These are phyloP conservation scores for Tulasnella sp. DNA, from an alignment of 768 basidiomycete genomes.

Conservation along the genomic window DNA sequence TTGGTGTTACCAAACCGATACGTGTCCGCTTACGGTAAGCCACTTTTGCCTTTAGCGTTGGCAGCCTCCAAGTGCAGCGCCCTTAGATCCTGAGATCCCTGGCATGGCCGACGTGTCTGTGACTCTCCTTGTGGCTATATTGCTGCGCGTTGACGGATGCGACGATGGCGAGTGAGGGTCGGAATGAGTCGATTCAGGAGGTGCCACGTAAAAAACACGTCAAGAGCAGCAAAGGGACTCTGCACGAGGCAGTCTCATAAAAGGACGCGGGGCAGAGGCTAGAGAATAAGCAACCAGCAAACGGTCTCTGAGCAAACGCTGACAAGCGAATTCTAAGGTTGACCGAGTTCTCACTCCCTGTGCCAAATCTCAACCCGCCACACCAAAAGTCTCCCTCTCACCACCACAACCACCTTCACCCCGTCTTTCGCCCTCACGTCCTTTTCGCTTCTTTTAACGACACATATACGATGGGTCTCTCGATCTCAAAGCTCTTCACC, in stretches of 20 bases:
- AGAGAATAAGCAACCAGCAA: neutral
- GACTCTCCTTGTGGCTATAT: neutral
- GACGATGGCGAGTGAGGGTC: neutral
- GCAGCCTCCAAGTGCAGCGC: neutral
- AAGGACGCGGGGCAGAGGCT: neutral
- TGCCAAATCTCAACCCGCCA: neutral
- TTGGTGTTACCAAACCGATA: neutral
- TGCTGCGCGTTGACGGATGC: neutral
- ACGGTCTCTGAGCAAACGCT: neutral
- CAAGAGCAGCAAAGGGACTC: neutral
- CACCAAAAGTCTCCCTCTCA: neutral
- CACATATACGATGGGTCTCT: constrained; percentile 29
- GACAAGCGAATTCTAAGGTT: constrained; percentile 1
- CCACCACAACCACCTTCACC: neutral
- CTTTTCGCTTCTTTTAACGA: neutral
- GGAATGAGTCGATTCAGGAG: neutral
- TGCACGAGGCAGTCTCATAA: neutral
- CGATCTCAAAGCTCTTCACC: constrained; percentile 44
- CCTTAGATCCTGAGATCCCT: neutral
- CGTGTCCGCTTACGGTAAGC: neutral
- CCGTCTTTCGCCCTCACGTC: too few relatives aligned
- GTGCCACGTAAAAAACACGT: neutral
- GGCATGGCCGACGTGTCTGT: neutral
- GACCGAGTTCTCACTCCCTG: neutral
- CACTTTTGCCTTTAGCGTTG: neutral